Percentiles rank a stretch among this genome's conserved stretches.
Conservation (phyloP, 495 filamentous ascomycete genomes). For the Penicillium desertorum region DNA sequence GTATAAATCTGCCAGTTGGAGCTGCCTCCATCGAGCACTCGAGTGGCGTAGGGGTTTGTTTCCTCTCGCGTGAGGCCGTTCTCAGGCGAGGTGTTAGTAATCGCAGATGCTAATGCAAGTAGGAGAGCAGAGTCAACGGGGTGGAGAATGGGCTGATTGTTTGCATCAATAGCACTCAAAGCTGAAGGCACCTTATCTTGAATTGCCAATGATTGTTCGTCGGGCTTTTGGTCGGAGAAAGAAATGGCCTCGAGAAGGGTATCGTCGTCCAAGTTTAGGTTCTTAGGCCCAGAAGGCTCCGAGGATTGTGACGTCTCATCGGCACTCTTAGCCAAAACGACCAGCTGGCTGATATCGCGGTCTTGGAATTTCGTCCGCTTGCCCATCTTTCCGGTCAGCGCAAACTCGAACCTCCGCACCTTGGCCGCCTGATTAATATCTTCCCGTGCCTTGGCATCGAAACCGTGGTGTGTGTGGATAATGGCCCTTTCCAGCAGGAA, state of each 20-base stretch:
- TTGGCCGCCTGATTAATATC: conserved; percentile 66
- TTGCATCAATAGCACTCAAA: conserved; percentile 65
- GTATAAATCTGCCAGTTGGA: conserved; percentile 99
- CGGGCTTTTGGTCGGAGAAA: conserved; percentile 59
- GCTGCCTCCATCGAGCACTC: conserved; percentile 83
- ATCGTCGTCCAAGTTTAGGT: conserved; percentile 82
- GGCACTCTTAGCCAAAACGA: conserved; percentile 81
- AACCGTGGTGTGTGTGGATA: conserved; percentile 80
- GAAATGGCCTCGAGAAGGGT: conserved; percentile 85
- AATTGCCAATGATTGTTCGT: conserved; percentile 43
- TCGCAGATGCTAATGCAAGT: conserved; percentile 75
- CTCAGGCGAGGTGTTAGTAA: conserved; percentile 81
- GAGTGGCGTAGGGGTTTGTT: conserved; percentile 83
- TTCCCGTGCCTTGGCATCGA: conserved; percentile 70
- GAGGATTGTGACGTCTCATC: conserved; percentile 25
- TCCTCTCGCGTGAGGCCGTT: conserved; percentile 89
- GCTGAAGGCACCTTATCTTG: conserved; percentile 58
- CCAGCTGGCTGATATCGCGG: conserved; percentile 83
- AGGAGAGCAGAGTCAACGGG: conserved; percentile 85
- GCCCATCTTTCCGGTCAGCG: conserved; percentile 79
- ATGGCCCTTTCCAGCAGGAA: conserved; percentile 80
- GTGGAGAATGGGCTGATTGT: conserved; percentile 76
- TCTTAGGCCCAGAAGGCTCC: conserved; percentile 52
- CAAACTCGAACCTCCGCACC: conserved; percentile 72
- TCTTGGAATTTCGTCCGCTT: conserved; percentile 94